Conservation (phyloP, 345 rosid species). For the Brassica incana region DNA sequence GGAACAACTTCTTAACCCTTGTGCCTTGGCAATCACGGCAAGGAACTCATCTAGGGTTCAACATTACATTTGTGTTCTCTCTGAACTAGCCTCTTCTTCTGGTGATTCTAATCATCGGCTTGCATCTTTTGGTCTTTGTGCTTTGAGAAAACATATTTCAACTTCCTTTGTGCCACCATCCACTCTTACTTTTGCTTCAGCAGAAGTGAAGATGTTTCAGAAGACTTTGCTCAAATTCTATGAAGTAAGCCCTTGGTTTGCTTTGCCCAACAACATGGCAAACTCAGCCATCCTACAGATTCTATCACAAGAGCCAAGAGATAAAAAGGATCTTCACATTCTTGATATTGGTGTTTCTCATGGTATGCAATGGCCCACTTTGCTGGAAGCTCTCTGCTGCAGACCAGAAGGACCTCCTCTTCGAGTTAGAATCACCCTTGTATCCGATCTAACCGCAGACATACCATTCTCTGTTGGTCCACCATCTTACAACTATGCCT, state of each 20-base stretch:
- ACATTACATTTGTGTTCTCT: constrained; percentile 73
- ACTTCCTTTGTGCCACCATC: constrained; percentile 27
- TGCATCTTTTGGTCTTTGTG: constrained; percentile 72
- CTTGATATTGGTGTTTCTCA: constrained; percentile 93
- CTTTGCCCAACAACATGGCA: constrained; percentile 77
- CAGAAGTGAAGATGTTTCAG: constrained; percentile 75
- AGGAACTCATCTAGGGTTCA: constrained; percentile 68
- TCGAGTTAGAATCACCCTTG: constrained; percentile 57
- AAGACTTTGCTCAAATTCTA: constrained; percentile 70
- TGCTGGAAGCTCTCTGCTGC: constrained; percentile 68
- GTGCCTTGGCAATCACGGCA: constrained; percentile 63
- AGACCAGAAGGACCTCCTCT: constrained; percentile 76
- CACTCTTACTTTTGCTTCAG: constrained; percentile 53
- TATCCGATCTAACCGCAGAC: constrained; percentile 47
- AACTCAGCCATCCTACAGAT: constrained; percentile 83
- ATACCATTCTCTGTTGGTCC: constrained; percentile 76
- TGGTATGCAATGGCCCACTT: constrained; percentile 95
- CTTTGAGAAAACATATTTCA: constrained; percentile 58
- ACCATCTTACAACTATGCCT: constrained; percentile 54
- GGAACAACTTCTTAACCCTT: constrained; percentile 82
- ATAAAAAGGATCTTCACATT: constrained; percentile 53
- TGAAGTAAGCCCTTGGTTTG: constrained; percentile 92
- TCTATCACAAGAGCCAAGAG: constrained; percentile 50
- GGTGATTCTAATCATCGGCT: constrained; percentile 87
- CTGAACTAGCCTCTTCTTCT: constrained; percentile 75